phyloP scores from a whole-genome alignment of 2,329 filamentous ascomycete genomes.

The Septoria linicola region DNA sequence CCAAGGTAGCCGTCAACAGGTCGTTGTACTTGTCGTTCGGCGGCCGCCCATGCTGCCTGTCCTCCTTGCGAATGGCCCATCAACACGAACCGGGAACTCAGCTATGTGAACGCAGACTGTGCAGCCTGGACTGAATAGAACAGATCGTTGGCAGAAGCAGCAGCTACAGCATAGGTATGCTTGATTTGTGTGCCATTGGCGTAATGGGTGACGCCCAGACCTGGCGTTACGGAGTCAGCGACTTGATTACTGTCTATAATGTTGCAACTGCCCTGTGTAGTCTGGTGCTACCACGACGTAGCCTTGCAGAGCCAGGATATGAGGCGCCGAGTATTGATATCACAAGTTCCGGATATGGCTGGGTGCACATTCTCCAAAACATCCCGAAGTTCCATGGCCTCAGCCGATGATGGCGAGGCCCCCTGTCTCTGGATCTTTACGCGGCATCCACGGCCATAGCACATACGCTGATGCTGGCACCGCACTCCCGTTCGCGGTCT shows the following conservation, averaged over 20 bases:
- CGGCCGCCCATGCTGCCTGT: conserved; percentile 45
- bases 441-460: conserved; percentile 49
- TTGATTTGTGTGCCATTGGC: conserved; percentile 39
- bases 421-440: conserved; percentile 13
- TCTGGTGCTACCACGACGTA: conserved; percentile 35
- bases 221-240: background rate
- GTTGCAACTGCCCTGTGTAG: conserved; percentile 30
- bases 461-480: conserved; percentile 53
- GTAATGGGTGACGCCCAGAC: conserved; percentile 28
- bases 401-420: conserved; percentile 28
- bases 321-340: conserved; percentile 32
- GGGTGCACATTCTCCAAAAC: conserved; percentile 29
- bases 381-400: conserved; percentile 30
- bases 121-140: conserved; percentile 48
- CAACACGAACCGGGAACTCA: conserved; percentile 44
- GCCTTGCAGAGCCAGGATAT: conserved; percentile 34
- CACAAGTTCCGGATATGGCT: conserved; percentile 34
- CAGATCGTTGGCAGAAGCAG: conserved; percentile 46
- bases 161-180: conserved; percentile 41
- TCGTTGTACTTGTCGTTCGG: conserved; percentile 29
- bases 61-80: conserved; percentile 53
- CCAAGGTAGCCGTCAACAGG: conserved; percentile 15
- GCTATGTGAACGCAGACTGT: conserved; percentile 43
- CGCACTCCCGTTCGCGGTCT: conserved; percentile 46
- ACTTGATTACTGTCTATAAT: no score